These are phyloP conservation scores for Phytophthora boehmeriae DNA, from an alignment of 352 stramenopile genomes.

Conservation along the genomic window DNA sequence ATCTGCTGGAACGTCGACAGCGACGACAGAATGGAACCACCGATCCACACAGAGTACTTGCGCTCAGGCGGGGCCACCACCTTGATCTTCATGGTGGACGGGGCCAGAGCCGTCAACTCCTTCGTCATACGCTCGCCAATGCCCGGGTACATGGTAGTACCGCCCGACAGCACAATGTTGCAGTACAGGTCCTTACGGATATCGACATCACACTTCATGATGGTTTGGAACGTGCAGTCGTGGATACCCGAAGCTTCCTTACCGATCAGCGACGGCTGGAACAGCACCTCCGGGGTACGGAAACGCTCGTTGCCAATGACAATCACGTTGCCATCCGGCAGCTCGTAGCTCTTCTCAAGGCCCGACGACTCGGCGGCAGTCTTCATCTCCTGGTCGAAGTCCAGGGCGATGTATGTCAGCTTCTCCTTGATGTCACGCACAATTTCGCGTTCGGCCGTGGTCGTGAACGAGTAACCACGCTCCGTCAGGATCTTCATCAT, in stretches of 20 bases:
- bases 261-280: slow-evolving; percentile 95
- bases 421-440: slow-evolving; percentile 98
- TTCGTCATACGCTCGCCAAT: slow-evolving; percentile 95
- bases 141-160: slow-evolving; percentile 96
- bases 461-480: slow-evolving; percentile 94
- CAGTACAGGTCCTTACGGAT: slow-evolving; percentile 95
- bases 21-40: slow-evolving; percentile 96
- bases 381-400: slow-evolving; percentile 95
- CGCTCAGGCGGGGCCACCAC: slow-evolving; percentile 93
- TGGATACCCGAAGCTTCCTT: slow-evolving; percentile 85
- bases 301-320: slow-evolving; percentile 97
- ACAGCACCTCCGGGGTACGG: slow-evolving; percentile 95
- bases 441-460: slow-evolving; percentile 95
- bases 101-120: slow-evolving; percentile 89
- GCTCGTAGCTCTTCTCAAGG: slow-evolving; percentile 96
- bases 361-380: slow-evolving; percentile 67
- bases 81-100: slow-evolving; percentile 96
- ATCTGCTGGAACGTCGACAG: slow-evolving; percentile 98
- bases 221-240: slow-evolving; percentile 76
- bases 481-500: slow-evolving; percentile 97
- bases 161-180: slow-evolving; percentile 97
- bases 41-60: slow-evolving; percentile 98
- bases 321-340: slow-evolving; percentile 98
- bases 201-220: slow-evolving; percentile 93
- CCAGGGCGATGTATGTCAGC: slow-evolving; percentile 94